These are phyloP conservation scores for Penicillium cinerascens DNA, from an alignment of 495 filamentous ascomycete species.

Conservation along the genomic window DNA sequence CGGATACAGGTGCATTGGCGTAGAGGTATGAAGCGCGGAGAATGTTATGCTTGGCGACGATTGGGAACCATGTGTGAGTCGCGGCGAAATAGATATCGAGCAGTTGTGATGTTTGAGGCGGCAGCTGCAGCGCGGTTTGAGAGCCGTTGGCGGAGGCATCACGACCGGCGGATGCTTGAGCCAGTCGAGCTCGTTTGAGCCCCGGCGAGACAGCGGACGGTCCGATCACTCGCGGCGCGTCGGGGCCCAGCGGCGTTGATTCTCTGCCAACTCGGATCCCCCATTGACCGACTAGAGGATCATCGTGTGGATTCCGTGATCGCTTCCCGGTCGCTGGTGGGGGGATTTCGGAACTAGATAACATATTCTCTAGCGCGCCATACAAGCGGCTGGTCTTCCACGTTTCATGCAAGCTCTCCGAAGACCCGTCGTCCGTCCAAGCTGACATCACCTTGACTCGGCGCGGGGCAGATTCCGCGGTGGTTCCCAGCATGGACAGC, in stretches of 20 bases:
- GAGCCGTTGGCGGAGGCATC: constrained; percentile 7
- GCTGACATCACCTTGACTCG: constrained; percentile 33
- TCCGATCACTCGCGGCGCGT: constrained; percentile 32
- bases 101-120: constrained; percentile 59
- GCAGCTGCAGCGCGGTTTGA: constrained; percentile 41
- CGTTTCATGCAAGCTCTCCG: constrained; percentile 52
- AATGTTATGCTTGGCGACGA: constrained; percentile 66
- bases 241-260: constrained; percentile 27
- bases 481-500: constrained; percentile 40
- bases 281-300: constrained; percentile 26
- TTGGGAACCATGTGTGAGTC: constrained; percentile 71
- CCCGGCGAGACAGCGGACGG: constrained; percentile 22
- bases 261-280: constrained; percentile 35
- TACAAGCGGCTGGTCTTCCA: constrained; percentile 57
- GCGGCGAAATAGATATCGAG: constrained; percentile 70
- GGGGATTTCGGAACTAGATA: constrained; percentile 39
- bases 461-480: constrained; percentile 33
- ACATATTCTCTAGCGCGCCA: constrained; percentile 51
- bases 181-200: constrained; percentile 31
- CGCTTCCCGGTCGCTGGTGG: constrained; percentile 30
- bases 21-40: constrained; percentile 51
- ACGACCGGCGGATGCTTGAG: constrained; percentile 16
- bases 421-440: constrained; percentile 50
- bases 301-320: constrained; percentile 35
- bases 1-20: constrained; percentile 45